Conservation (phyloP, 108 stramenopile species). For the Cylindrotheca closterium region DNA sequence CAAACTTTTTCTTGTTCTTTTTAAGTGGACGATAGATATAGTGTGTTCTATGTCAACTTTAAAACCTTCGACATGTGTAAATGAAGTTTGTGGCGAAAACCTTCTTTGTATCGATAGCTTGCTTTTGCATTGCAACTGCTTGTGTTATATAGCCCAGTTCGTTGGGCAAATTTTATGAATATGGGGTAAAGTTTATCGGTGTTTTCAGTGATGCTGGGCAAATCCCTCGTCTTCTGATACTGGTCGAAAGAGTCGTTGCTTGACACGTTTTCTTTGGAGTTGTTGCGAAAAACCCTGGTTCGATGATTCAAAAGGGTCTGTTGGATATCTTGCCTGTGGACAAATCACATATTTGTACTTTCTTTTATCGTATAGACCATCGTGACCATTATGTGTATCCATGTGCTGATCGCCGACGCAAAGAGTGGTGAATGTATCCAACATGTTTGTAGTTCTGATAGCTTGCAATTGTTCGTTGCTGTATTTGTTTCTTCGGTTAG, state of each 20-base stretch:
- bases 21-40: no score
- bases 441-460: neutral
- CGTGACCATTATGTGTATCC: neutral
- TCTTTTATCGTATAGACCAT: neutral
- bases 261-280: neutral
- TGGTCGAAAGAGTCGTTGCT: constrained; percentile 1
- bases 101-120: no score
- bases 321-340: neutral
- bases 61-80: no score
- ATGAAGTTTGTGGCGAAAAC: no score
- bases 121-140: no score
- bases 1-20: no score
- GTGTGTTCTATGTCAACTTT: no score
- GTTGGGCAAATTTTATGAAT: no score
- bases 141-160: no score
- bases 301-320: no score
- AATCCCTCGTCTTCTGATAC: constrained; percentile 5
- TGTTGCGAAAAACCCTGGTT: neutral
- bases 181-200: neutral
- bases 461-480: no score
- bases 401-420: neutral
- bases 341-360: neutral
- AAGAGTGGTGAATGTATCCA: neutral
- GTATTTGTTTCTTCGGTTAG: no score
- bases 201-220: neutral